Base-by-base conservation (phyloP, 208 protist genomes). In the Jaenimonas drosophilae region DNA sequence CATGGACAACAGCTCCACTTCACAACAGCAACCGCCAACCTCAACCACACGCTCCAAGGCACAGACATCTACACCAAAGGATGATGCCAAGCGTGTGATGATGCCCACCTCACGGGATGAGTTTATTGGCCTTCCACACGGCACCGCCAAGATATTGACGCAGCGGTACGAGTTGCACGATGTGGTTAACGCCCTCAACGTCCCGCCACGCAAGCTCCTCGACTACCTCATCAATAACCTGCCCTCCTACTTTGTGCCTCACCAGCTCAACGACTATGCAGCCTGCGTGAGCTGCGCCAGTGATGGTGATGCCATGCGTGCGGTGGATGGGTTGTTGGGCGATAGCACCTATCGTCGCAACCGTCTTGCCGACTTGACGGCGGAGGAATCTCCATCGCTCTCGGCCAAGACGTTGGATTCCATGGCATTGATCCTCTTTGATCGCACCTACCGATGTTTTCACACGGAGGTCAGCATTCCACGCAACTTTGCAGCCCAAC, bases 171-270 rank as follows among this genome's bases (percentile, higher is more conserved):
- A 43, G 0, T 43, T 86, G 1, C 46, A 57, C 24, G 64, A 71
- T 17, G 74, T 89, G 7, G 41, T 70, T 0, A 29, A 50, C 20
- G 31, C 59, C 16, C 49, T 92, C 12, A 86, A 83, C 39, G 76
- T 80, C 1, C 56, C 69, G 1, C 71, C 84, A 2, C 54, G 63
- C 7, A 79, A 79, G 50, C 43, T 88, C 12, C 32, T 89, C 3
- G 69, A 64, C 24, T 92, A 92, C 59, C 12, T 92, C 9, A 56
- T 56, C 29, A 83, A 89, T 64, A 91, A 88, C 30, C 64, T 87
- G 48, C 50, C 55, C 5, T 29, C 46, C 26, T 92, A 86, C 62
- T 89, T 92, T 49, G 29, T 28, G 7, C 49, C 59, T 11, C 16
- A 39, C 0, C 84, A 92, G 57, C 52, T 92, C 26, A 33, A 49